A percentile compares a stretch with the other conserved stretches of the same genome.
These are phyloP conservation scores for Excoecaria cochinchinensis DNA, from an alignment of 345 rosid species.

Conservation along the genomic window DNA sequence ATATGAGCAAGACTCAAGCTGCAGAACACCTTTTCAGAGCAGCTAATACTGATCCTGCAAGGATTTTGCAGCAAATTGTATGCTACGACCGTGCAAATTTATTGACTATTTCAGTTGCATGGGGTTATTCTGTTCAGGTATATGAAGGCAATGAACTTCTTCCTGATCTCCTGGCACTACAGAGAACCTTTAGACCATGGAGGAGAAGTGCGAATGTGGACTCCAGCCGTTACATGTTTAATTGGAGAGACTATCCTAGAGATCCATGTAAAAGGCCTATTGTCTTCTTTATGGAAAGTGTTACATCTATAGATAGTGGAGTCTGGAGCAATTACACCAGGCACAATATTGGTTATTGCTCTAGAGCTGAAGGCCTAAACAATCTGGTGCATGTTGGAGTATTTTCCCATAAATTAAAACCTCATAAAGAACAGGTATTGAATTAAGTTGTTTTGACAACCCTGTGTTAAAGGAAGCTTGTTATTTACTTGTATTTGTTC, in stretches of 20 bases:
- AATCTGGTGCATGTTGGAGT: conserved; percentile 46
- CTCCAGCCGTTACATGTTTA: conserved; percentile 59
- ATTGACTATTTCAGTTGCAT: conserved; percentile 67
- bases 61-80: conserved; percentile 82
- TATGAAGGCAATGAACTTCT: conserved; percentile 66
- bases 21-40: conserved; percentile 57
- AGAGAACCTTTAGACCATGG: conserved; percentile 75
- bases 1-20: conserved; percentile 49
- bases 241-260: conserved; percentile 63
- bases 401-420: conserved; percentile 48
- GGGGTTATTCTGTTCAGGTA: conserved; percentile 88
- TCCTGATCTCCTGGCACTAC: conserved; percentile 63
- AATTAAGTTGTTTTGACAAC: neutral
- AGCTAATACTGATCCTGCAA: conserved; percentile 57
- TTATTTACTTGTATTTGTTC: no score
- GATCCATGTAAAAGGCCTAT: conserved; percentile 64
- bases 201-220: conserved; percentile 51
- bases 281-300: conserved; percentile 57
- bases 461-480: no score
- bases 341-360: conserved; percentile 46
- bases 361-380: conserved; percentile 39
- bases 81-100: conserved; percentile 60
- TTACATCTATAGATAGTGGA: conserved; percentile 43
- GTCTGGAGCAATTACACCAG: conserved; percentile 57
- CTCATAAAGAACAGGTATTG: conserved; percentile 59